These are phyloP conservation scores for Phytophthora podocarpi DNA, from an alignment of 352 stramenopile species.

Conservation along the genomic window DNA sequence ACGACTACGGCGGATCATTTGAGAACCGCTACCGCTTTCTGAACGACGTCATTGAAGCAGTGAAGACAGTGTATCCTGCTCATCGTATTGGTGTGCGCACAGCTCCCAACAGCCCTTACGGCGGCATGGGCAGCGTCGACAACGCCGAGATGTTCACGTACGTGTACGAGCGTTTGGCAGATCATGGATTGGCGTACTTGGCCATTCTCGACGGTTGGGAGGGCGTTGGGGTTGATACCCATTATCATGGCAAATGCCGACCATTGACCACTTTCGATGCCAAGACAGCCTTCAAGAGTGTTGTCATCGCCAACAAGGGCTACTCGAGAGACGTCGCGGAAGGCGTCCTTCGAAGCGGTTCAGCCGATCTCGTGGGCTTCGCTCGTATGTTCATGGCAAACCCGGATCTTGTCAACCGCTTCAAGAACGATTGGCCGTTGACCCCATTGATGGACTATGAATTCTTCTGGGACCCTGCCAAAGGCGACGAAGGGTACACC, in stretches of 20 bases:
- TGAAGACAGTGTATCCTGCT: slow-evolving; percentile 33
- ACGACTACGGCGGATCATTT: slow-evolving; percentile 78
- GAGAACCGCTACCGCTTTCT: slow-evolving; percentile 80
- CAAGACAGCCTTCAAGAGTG: slow-evolving; percentile 36
- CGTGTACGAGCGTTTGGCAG: slow-evolving; percentile 22
- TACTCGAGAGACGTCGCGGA: slow-evolving; percentile 39
- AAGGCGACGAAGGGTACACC: slow-evolving; percentile 31
- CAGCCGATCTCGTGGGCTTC: slow-evolving; percentile 45
- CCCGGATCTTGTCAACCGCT: slow-evolving; percentile 44
- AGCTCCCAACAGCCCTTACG: slow-evolving; percentile 31
- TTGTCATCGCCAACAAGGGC: slow-evolving; percentile 35
- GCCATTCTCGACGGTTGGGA: slow-evolving; percentile 36
- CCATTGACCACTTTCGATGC: slow-evolving; percentile 32
- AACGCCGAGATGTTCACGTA: slow-evolving; percentile 44
- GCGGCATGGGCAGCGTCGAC: slow-evolving; percentile 35
- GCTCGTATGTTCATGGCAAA: slow-evolving; percentile 45
- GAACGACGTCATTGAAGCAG: slow-evolving; percentile 56
- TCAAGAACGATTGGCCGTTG: slow-evolving; percentile 29
- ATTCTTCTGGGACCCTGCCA: slow-evolving; percentile 30
- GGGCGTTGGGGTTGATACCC: slow-evolving; percentile 25
- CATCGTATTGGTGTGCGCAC: slow-evolving; percentile 38
- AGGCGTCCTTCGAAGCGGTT: slow-evolving; percentile 27
- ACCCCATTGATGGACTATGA: slow-evolving; percentile 25
- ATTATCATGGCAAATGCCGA: slow-evolving; percentile 38
- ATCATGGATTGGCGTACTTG: slow-evolving; percentile 33